Base-by-base conservation (phyloP, 352 stramenopile species). In the Phytophthora palmivora region DNA sequence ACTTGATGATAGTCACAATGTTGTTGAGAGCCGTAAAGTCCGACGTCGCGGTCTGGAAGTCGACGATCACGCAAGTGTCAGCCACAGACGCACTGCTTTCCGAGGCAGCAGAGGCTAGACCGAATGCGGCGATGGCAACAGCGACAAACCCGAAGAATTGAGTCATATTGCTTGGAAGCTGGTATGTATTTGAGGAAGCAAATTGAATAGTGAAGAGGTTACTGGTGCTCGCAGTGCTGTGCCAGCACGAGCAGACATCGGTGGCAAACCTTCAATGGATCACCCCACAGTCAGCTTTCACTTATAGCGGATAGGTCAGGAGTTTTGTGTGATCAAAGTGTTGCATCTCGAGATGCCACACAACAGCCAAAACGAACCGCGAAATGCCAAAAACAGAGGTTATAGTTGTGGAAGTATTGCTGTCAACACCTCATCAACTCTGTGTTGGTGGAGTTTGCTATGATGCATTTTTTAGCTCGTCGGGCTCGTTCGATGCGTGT, bases 21-120 rank as follows among this genome's bases (percentile, higher is more conserved):
- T 58, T 70, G 73, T 86, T 87, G 62, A 87, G 63, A 48, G 65
- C 57, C 39, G 57, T 63, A 63, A 89, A 68, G 57, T 85, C 77
- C 22, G 58, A 69, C 22, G 64, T 64, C 26, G 72, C 75, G 7
- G 75, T 72, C 43, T 68, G 52, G 63, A 81, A 87, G 49, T 78
- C 70, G 22, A 79, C 56, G 43, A 76, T 61, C 48, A 63, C 52
- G 58, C 77, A 87, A 36, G 74, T 72, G 51, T 72, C 53, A 12
- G 32, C 67, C 22, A 64, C 63, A 18, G 74, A 54, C 37, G 60
- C 60, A 42, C 30, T 64, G 52, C 57, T 58, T 26, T 69, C 36
- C 33, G 59, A 52, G 19, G 50, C 47, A 41, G 60, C 60, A 15
- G 58, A 65, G 1, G 51, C 45, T 38, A 39, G 37, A 19, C 58